Percentiles rank a stretch among this genome's conserved stretches.
These are phyloP conservation scores for Trametes elegans DNA, from an alignment of 768 basidiomycete genomes.

Conservation along the genomic window DNA sequence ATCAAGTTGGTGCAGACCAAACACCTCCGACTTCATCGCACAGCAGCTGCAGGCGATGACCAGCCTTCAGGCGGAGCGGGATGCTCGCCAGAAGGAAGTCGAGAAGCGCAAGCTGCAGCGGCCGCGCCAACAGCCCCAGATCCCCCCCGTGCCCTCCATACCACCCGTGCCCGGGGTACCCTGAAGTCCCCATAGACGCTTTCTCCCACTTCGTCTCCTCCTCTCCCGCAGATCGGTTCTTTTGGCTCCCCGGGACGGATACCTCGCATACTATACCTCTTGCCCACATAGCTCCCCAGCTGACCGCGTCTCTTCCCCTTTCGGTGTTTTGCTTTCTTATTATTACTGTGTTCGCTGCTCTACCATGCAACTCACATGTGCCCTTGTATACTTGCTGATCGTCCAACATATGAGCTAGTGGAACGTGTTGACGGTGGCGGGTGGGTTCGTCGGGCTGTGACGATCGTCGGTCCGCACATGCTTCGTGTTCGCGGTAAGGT, in stretches of 20 bases:
- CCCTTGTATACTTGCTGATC: slow-evolving; percentile 12
- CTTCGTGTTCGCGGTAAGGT: no score
- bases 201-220: background rate
- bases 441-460: no score
- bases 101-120: slow-evolving; percentile 60
- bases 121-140: slow-evolving; percentile 34
- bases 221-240: background rate
- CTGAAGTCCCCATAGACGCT: slow-evolving; percentile 15
- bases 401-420: background rate
- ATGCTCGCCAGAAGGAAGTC: slow-evolving; percentile 62
- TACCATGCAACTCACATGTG: slow-evolving; percentile 5
- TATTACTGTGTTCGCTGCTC: slow-evolving; percentile 2
- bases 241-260: slow-evolving; percentile 22
- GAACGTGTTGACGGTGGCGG: background rate
- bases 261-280: slow-evolving; percentile 31
- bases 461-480: no score
- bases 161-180: slow-evolving; percentile 27
- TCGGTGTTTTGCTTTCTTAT: background rate
- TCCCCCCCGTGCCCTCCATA: slow-evolving; percentile 32
- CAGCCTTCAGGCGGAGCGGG: slow-evolving; percentile 81
- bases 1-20: slow-evolving; percentile 51
- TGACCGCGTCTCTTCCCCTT: background rate
- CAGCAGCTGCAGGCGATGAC: slow-evolving; percentile 83
- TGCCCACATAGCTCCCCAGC: background rate
- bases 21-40: slow-evolving; percentile 82